Evolutionary conservation across 441 rosid species (phyloP), one percentile per base, ranked within the genome.

Genomic region (Flueggea neowawraea): DNA sequence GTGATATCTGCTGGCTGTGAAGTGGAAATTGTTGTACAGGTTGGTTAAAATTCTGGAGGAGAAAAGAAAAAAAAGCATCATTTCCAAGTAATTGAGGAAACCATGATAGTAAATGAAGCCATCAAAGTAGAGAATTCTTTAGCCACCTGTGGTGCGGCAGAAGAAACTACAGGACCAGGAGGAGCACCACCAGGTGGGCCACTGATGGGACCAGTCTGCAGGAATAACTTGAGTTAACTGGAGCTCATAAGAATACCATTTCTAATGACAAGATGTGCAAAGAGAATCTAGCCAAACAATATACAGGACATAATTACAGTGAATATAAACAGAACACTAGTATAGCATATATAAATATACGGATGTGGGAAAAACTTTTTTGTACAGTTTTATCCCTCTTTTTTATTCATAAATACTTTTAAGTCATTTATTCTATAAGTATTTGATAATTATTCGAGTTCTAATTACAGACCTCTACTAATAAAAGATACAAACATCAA

Each of bases 1-100:
- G 86, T 63, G 97, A 78, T 71, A 85, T 76, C 60, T 90, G 91
- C 74, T 82, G 90, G 66, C 74, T 69, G 62, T 57, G 62, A 16
- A 76, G 75, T n/a, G 78, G 77, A 48, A 63, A 71, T 71, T 88
- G 95, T 60, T 80, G 68, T 68, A 69, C 72, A 65, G 80, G 74
- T 73, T 73, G 84, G 64, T 76, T 79, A 64, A 80, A 73, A 69
- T 64, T 69, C 87, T 79, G 84, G 10, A n/a, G 12, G 14, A 32
- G 15, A 15, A 57, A 65, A 55, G n/a, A 57, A 69, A 57, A 49
- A 53, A 39, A 31, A 68, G 62, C 43, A 14, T 44, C 60, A 50
- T 49, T 12, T 56, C 59, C 51, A 53, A 66, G 59, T 67, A 69
- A 73, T 43, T 13, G 14, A 55, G 13, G 57, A 36, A 55, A 31